Percentiles rank a stretch among this genome's conserved stretches.
Conservation (phyloP, 2,329 filamentous ascomycete genomes). For the Aspergillus versicolor region DNA sequence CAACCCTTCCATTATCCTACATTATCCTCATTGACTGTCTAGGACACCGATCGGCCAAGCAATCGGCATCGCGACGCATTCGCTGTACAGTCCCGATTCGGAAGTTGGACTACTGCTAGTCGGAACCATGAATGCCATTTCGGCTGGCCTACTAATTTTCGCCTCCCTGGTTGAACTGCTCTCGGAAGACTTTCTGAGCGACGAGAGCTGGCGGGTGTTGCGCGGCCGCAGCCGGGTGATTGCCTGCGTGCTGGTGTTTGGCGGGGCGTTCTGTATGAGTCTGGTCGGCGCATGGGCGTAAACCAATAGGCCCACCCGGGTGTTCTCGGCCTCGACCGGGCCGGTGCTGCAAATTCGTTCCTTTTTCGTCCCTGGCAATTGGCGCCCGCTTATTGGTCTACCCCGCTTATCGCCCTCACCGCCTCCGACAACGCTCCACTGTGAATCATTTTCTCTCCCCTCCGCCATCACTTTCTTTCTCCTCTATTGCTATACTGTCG, state of each 20-base stretch:
- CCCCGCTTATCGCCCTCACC: constrained; percentile 35
- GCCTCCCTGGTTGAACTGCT: constrained; percentile 75
- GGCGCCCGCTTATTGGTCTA: constrained; percentile 19
- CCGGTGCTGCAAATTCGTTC: not conserved
- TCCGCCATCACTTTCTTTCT: not conserved
- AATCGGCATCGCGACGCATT: constrained; percentile 72
- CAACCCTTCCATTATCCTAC: not conserved
- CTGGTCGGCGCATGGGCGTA: constrained; percentile 71
- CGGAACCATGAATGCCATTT: constrained; percentile 80
- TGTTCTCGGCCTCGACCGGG: not conserved
- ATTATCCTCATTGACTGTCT: not conserved
- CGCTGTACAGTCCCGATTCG: constrained; percentile 71
- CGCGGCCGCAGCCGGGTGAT: constrained; percentile 61
- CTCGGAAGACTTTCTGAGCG: constrained; percentile 74
- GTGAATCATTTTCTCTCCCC: constrained; percentile 18
- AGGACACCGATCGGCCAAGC: constrained; percentile 77
- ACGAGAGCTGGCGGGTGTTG: constrained; percentile 69
- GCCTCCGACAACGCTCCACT: constrained; percentile 28
- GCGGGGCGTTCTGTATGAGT: constrained; percentile 68
- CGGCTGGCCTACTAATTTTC: constrained; percentile 72
- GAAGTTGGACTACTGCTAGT: constrained; percentile 73
- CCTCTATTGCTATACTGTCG: constrained; percentile 5
- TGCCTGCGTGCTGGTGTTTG: constrained; percentile 64
- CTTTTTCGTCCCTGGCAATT: constrained; percentile 1
- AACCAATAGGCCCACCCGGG: constrained; percentile 6